Percentiles rank a stretch among this genome's conserved stretches.
phyloP scores from a whole-genome alignment of 352 stramenopile genomes.

The Phytophthora vignae region DNA sequence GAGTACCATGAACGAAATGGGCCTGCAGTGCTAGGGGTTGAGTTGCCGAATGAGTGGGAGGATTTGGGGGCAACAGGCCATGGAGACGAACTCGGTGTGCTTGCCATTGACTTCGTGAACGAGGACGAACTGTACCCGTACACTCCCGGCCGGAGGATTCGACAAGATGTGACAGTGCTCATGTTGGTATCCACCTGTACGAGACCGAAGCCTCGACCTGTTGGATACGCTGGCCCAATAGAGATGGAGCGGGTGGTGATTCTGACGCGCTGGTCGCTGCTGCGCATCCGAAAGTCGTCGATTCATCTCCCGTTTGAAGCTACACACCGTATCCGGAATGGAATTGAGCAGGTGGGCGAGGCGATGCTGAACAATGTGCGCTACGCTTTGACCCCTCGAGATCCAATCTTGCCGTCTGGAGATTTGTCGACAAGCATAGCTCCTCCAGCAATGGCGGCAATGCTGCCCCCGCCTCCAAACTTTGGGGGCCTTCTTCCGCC shows the following conservation, averaged over 20 bases:
- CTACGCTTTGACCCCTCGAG: constrained; percentile 29
- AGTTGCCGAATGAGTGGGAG: constrained; percentile 24
- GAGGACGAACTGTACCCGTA: constrained; percentile 53
- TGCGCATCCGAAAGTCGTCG: constrained; percentile 37
- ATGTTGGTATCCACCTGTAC: constrained; percentile 41
- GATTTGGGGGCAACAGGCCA: constrained; percentile 30
- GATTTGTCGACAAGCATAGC: constrained; percentile 4
- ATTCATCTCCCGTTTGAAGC: constrained; percentile 33
- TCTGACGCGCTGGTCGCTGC: constrained; percentile 41
- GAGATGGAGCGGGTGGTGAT: constrained; percentile 38
- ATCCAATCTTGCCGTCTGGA: constrained; percentile 14
- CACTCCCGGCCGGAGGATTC: constrained; percentile 28
- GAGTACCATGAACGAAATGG: constrained; percentile 42
- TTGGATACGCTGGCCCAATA: constrained; percentile 7
- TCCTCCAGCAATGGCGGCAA: constrained; percentile 4
- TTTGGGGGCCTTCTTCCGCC: constrained; percentile 6
- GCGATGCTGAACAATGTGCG: constrained; percentile 45
- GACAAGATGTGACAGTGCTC: constrained; percentile 48
- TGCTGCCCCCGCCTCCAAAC: constrained; percentile 14
- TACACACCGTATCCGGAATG: constrained; percentile 34
- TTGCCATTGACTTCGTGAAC: constrained; percentile 53
- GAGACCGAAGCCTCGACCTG: constrained; percentile 22
- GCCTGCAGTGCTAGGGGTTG: constrained; percentile 26
- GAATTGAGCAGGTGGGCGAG: constrained; percentile 42
- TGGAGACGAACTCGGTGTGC: constrained; percentile 42